A percentile compares a stretch with the other conserved stretches of the same genome.
phyloP scores from a whole-genome alignment of 1,284 basidiomycete genomes.

The Coniferiporia weirii region DNA sequence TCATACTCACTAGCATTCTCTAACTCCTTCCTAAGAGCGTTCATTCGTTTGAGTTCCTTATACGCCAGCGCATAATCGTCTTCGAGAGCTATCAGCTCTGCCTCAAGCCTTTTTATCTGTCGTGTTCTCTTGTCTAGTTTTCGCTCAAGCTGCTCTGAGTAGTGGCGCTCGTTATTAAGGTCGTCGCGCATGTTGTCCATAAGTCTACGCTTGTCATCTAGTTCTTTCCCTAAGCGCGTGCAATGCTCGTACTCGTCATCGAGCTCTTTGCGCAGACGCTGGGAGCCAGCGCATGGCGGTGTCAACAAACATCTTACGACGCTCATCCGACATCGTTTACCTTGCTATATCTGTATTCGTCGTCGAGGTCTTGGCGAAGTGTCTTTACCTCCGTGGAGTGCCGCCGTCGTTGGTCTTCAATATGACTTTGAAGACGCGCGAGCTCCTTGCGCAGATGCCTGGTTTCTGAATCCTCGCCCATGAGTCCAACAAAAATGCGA shows the following conservation, averaged over 20 bases:
- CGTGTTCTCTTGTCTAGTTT: constrained; percentile 12
- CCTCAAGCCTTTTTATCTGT: constrained; percentile 6
- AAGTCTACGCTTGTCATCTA: background rate
- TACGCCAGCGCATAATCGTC: constrained; percentile 10
- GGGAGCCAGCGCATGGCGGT: background rate
- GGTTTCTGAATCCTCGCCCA: constrained; percentile 10
- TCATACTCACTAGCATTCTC: constrained; percentile 8
- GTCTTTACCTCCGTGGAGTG: background rate
- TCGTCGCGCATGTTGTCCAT: constrained; percentile 3
- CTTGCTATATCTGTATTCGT: constrained; percentile 6
- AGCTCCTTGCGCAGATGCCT: constrained; percentile 9
- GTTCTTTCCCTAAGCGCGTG: background rate
- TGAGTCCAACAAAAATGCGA: background rate
- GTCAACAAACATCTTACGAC: background rate
- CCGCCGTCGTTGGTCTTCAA: constrained; percentile 9
- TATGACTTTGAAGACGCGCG: constrained; percentile 8
- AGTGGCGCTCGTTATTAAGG: constrained; percentile 6
- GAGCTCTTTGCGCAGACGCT: constrained; percentile 9
- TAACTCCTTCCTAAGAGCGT: constrained; percentile 4
- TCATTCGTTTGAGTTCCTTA: constrained; percentile 6
- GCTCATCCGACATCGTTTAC: background rate
- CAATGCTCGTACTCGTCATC: constrained; percentile 11
- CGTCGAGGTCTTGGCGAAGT: constrained; percentile 5
- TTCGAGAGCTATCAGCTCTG: constrained; percentile 6
- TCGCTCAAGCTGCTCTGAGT: constrained; percentile 6